phyloP scores from a whole-genome alignment of 139 green algal genomes.

The Chloropicon primus region DNA sequence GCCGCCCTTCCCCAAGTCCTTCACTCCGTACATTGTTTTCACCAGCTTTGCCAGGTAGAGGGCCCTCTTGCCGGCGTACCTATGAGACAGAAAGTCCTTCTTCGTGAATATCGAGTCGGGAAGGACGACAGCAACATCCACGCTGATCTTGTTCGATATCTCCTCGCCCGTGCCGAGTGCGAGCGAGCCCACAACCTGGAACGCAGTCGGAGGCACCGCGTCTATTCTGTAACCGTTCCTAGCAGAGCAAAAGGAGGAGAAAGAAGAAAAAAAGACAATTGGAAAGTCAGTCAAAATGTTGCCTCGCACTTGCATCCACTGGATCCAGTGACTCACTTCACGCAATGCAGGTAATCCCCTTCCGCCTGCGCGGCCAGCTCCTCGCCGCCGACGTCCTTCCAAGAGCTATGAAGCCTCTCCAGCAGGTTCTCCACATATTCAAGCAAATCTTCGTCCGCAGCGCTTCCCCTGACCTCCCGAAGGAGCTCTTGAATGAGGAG shows the following conservation, averaged over 20 bases:
- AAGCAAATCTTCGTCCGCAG: not conserved
- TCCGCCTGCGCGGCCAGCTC: not conserved
- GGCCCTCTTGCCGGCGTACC: not conserved
- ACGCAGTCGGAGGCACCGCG: not conserved
- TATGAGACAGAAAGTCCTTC: not conserved
- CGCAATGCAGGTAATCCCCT: not conserved
- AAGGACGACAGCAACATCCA: not conserved
- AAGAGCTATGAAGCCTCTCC: not conserved
- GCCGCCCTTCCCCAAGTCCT: not conserved
- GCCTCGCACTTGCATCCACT: too few relatives aligned
- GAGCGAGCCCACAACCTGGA: not conserved
- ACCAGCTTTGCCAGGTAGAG: not conserved
- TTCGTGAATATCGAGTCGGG: not conserved
- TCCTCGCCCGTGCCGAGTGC: not conserved
- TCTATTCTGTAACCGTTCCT: not conserved
- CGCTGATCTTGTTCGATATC: not conserved
- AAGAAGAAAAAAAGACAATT: too few relatives aligned
- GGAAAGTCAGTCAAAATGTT: too few relatives aligned
- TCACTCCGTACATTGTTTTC: not conserved
- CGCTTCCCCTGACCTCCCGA: not conserved
- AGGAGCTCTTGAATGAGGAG: not conserved
- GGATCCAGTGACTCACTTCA: too few relatives aligned
- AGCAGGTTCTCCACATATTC: not conserved
- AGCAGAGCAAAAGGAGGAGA: too few relatives aligned
- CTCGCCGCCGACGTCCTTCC: not conserved